Percentiles rank a stretch among this genome's conserved stretches.
phyloP scores from a whole-genome alignment of 805 yeast genomes.

The Kodamaea leandrae region DNA sequence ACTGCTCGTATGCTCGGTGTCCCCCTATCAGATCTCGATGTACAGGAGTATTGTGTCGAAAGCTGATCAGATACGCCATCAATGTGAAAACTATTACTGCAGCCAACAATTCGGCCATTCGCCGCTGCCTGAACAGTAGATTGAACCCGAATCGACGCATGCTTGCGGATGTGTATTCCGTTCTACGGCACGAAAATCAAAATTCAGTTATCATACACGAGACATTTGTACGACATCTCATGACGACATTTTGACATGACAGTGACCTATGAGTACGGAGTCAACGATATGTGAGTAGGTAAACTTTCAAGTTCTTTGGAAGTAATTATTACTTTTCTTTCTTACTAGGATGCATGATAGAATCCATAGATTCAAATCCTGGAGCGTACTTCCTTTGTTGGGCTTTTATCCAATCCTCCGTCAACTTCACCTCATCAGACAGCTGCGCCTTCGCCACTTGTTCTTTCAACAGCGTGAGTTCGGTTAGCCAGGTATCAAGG shows the following conservation, averaged over 20 bases:
- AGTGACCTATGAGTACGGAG: not conserved
- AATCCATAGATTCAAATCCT: constrained; percentile 33
- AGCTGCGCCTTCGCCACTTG: constrained; percentile 19
- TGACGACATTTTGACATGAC: not conserved
- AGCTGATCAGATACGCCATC: not conserved
- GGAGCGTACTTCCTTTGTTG: constrained; percentile 40
- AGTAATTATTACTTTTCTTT: constrained; percentile 7
- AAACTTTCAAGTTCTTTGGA: too few relatives aligned
- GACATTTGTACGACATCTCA: not conserved
- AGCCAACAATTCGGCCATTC: not conserved
- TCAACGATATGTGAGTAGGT: not conserved
- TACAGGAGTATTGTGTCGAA: not conserved
- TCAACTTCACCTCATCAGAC: constrained; percentile 15
- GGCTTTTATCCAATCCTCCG: constrained; percentile 28
- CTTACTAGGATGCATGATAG: constrained; percentile 30
- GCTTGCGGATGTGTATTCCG: not conserved
- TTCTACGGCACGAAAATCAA: not conserved
- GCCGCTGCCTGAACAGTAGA: not conserved
- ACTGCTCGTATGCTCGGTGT: not conserved
- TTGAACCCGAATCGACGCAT: not conserved
- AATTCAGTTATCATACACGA: not conserved
- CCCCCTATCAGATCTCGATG: not conserved
- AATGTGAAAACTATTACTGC: not conserved
- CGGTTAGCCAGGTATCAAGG: constrained; percentile 30
- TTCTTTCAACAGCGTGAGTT: constrained; percentile 25